Conservation (phyloP, 108 stramenopile genomes). For the Seminavis robusta region DNA sequence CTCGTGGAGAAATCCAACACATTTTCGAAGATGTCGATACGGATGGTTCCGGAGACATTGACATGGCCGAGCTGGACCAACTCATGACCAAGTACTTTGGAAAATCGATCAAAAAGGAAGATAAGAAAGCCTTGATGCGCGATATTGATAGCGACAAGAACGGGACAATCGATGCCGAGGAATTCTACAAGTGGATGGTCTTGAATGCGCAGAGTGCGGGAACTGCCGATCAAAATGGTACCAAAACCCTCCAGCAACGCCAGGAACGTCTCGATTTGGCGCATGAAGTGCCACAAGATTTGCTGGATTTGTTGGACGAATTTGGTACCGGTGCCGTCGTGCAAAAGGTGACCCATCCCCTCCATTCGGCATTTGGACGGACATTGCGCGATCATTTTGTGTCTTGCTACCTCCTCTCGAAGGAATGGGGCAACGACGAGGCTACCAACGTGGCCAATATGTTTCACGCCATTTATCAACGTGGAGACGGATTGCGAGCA, state of each 20-base stretch:
- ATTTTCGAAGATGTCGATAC: constrained; percentile 22
- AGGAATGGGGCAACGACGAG: constrained; percentile 14
- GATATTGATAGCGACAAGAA: constrained; percentile 12
- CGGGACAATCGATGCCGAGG: constrained; percentile 15
- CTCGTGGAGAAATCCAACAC: no score
- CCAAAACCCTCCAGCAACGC: constrained; percentile 4
- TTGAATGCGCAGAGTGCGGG: constrained; percentile 12
- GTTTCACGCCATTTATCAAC: constrained; percentile 19
- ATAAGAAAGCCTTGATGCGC: constrained; percentile 8
- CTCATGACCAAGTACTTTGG: constrained; percentile 13
- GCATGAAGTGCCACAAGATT: constrained; percentile 1
- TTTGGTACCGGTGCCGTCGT: neutral
- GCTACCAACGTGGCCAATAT: constrained; percentile 1
- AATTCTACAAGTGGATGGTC: constrained; percentile 18
- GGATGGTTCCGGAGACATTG: constrained; percentile 11
- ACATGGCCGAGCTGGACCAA: constrained; percentile 12
- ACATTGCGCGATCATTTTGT: constrained; percentile 19
- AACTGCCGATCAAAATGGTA: constrained; percentile 3
- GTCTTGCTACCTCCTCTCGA: constrained; percentile 12
- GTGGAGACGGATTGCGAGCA: constrained; percentile 22
- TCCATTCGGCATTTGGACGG: constrained; percentile 17
- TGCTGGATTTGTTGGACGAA: constrained; percentile 13
- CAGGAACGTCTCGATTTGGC: constrained; percentile 3
- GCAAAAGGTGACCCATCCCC: constrained; percentile 15
- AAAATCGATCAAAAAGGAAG: neutral